Evolutionary conservation across 2,329 filamentous ascomycete species (phyloP), one percentile per base, ranked within the genome.

Genomic region (Neofusicoccum sp.): DNA sequence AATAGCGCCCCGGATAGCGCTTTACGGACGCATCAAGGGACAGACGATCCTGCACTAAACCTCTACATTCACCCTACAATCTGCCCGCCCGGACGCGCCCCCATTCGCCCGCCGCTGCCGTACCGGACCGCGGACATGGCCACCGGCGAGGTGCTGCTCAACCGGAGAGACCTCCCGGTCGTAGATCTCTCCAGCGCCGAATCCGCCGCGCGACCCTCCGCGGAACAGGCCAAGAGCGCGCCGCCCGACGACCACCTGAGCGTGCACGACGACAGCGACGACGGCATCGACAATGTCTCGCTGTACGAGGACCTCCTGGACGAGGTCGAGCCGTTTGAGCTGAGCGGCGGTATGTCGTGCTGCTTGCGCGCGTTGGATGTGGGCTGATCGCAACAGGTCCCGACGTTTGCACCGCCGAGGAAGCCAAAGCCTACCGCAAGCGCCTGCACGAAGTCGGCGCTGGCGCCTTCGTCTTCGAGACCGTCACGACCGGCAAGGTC

Each of bases 381-480:
- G 26, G 45, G 40, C 54, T 62, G 45, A 62, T 41, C 16, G 60
- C 36, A 9, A 16, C 38, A 73, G 72, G 66, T 44, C 58, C 63
- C 40, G 66, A 73, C 44, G 64, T 64, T 6, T 75, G 72, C 63
- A 70, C 71, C 38, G 65, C 68, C 60, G 67, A 73, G 64, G 89
- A 96, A 76, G 86, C 89, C 28, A 78, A 83, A 62, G 79, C 80
- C 16, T 89, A 87, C 71, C 86, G 89, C 65, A 83, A 87, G 67
- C 83, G 89, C 64, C 81, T 96, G 62, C 89, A 89, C 70, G 81
- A 86, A 57, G 80, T 92, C 63, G 93, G 93, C n/a, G 89, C 90
- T 24, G 83, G 86, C 63, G 83, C 88, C 63, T 96, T 97, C 73
- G 86, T 90, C 70, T 80, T 86, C 67, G 82, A 87, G 53, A 92